Percentiles rank a stretch among this genome's conserved stretches.
Evolutionary conservation across 768 basidiomycete genomes (phyloP).

Genomic region (Kwoniella sp.): DNA sequence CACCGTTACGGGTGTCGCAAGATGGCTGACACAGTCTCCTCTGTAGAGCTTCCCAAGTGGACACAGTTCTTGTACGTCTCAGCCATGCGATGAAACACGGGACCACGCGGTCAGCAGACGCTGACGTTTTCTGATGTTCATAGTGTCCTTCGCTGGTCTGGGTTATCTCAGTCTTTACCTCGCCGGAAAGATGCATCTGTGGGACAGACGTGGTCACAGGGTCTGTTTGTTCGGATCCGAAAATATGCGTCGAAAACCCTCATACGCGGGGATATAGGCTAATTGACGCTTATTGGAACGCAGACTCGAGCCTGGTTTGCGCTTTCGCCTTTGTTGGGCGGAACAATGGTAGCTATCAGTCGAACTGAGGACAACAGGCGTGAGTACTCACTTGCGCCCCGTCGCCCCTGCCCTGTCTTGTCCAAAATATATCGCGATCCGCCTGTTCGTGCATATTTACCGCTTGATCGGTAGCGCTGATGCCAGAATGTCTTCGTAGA

Average conservation of each 20-base stretch:
- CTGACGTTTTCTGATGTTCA: slow-evolving; percentile 3
- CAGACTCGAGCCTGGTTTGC: slow-evolving; percentile 71
- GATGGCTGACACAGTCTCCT: not conserved
- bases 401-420: not conserved
- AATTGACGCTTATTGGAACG: slow-evolving; percentile 1
- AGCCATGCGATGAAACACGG: no score
- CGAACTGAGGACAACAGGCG: slow-evolving; percentile 91
- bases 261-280: not conserved
- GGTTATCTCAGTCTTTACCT: slow-evolving; percentile 86
- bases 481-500: slow-evolving; percentile 59
- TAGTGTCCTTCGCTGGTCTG: slow-evolving; percentile 90
- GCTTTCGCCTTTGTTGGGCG: slow-evolving; percentile 73
- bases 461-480: no score
- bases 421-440: not conserved
- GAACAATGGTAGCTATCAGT: slow-evolving; percentile 62
- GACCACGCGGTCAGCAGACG: no score
- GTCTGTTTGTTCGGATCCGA: slow-evolving; percentile 39
- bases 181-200: slow-evolving; percentile 89
- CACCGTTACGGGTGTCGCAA: not conserved
- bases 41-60: slow-evolving; percentile 79
- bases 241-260: slow-evolving; percentile 52
- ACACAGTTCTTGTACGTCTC: slow-evolving; percentile 75
- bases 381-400: slow-evolving; percentile 57
- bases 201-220: slow-evolving; percentile 73
- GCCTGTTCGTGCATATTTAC: not conserved